Conservation (phyloP, 768 basidiomycete genomes). For the Suillus plorans region DNA sequence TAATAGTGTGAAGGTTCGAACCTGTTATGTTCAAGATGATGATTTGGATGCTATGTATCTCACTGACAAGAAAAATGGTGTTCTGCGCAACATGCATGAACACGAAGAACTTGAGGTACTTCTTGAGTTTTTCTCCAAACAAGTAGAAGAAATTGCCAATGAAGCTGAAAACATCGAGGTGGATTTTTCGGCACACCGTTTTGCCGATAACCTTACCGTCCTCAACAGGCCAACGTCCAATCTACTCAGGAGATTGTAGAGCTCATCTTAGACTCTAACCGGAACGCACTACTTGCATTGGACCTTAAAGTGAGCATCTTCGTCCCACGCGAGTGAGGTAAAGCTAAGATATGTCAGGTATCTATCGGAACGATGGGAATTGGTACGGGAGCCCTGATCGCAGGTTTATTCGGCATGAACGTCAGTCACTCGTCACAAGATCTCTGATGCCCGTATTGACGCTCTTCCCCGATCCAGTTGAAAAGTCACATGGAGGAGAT, state of each 20-base stretch:
- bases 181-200: constrained; percentile 16
- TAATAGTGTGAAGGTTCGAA: neutral
- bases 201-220: neutral
- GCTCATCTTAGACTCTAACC: constrained; percentile 92
- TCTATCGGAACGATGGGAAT: constrained; percentile 95
- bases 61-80: constrained; percentile 72
- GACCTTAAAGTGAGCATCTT: constrained; percentile 70
- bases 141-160: constrained; percentile 94
- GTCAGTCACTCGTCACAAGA: constrained; percentile 45
- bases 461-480: constrained; percentile 46
- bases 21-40: constrained; percentile 59
- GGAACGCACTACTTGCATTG: constrained; percentile 87
- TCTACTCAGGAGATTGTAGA: constrained; percentile 99
- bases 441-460: neutral
- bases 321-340: neutral
- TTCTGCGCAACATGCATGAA: constrained; percentile 63
- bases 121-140: constrained; percentile 93
- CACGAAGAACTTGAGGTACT: constrained; percentile 93
- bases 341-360: constrained; percentile 44
- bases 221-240: constrained; percentile 78
- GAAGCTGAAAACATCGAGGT: constrained; percentile 89
- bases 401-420: constrained; percentile 96
- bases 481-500: constrained; percentile 70
- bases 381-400: constrained; percentile 85
- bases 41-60: constrained; percentile 96